phyloP scores from a whole-genome alignment of 2,329 filamentous ascomycete species.

The Fusarium veterinarium region DNA sequence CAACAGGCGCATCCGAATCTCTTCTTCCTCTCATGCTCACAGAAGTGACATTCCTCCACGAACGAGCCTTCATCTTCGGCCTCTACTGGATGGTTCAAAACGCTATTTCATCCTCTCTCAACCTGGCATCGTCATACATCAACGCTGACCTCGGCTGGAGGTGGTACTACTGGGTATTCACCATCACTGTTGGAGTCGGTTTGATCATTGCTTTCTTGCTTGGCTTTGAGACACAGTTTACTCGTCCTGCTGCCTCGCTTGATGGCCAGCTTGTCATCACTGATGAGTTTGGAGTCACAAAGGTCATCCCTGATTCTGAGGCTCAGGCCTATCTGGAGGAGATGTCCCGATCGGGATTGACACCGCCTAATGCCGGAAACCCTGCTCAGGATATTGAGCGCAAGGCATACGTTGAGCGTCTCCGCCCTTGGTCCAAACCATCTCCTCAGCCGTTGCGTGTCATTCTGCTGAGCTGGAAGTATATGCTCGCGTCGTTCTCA shows the following conservation, averaged over 20 bases:
- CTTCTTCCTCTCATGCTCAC: slow-evolving; percentile 14
- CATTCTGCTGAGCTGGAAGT: slow-evolving; percentile 13
- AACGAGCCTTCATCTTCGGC: slow-evolving; percentile 10
- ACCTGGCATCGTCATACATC: slow-evolving; percentile 13
- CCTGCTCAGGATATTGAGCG: background rate
- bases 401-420: slow-evolving; percentile 4
- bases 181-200: slow-evolving; percentile 8
- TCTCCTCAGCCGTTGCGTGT: background rate
- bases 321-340: slow-evolving; percentile 13
- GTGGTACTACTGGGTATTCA: slow-evolving; percentile 21
- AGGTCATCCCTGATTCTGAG: slow-evolving; percentile 10
- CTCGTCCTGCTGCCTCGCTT: slow-evolving; percentile 11
- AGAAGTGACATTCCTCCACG: slow-evolving; percentile 9
- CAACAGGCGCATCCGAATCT: slow-evolving; percentile 11
- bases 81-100: slow-evolving; percentile 24
- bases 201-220: slow-evolving; percentile 2
- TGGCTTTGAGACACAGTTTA: slow-evolving; percentile 14
- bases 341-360: background rate
- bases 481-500: background rate
- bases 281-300: slow-evolving; percentile 13
- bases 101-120: background rate
- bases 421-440: slow-evolving; percentile 13
- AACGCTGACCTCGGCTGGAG: slow-evolving; percentile 16
- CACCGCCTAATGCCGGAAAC: background rate
- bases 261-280: slow-evolving; percentile 18